A percentile compares a stretch with the other conserved stretches of the same genome.
phyloP scores from a whole-genome alignment of 2,329 filamentous ascomycete species.

The Capronia epimyces region DNA sequence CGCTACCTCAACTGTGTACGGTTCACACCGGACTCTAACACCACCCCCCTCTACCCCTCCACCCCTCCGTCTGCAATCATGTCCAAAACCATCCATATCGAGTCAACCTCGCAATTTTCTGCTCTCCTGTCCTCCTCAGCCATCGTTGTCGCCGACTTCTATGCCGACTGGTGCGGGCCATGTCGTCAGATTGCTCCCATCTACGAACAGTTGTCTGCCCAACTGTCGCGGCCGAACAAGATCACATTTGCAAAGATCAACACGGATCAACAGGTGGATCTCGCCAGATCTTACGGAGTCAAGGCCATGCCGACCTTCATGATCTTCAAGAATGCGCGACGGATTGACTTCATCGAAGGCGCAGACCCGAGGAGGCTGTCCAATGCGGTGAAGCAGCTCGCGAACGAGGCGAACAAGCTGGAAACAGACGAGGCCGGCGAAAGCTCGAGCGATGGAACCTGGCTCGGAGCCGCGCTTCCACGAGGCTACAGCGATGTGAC shows the following conservation, averaged over 20 bases:
- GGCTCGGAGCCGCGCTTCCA: conserved; percentile 70
- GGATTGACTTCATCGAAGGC: conserved; percentile 65
- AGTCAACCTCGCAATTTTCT: conserved; percentile 62
- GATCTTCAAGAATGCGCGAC: conserved; percentile 68
- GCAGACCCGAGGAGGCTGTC: conserved; percentile 67
- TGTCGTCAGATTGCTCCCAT: conserved; percentile 79
- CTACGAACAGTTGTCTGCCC: conserved; percentile 68
- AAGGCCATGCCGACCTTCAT: conserved; percentile 86
- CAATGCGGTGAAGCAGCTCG: conserved; percentile 65
- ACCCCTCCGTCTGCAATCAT: conserved; percentile 31
- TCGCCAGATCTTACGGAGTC: conserved; percentile 68
- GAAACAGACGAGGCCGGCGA: conserved; percentile 40
- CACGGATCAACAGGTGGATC: conserved; percentile 67
- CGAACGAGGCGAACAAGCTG: conserved; percentile 53
- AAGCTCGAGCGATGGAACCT: conserved; percentile 47
- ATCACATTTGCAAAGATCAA: conserved; percentile 87
- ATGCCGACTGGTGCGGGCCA: conserved; percentile 77
- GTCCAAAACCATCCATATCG: conserved; percentile 48
- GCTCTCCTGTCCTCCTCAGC: conserved; percentile 63
- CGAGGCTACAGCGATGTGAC: conserved; percentile 81
- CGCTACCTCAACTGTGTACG: too few relatives aligned
- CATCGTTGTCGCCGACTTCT: conserved; percentile 86
- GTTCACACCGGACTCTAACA: background rate
- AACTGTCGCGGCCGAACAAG: conserved; percentile 63
- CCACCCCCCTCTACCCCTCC: background rate